These are phyloP conservation scores for Starmerella tilneyi DNA, from an alignment of 805 yeast species.

Conservation along the genomic window DNA sequence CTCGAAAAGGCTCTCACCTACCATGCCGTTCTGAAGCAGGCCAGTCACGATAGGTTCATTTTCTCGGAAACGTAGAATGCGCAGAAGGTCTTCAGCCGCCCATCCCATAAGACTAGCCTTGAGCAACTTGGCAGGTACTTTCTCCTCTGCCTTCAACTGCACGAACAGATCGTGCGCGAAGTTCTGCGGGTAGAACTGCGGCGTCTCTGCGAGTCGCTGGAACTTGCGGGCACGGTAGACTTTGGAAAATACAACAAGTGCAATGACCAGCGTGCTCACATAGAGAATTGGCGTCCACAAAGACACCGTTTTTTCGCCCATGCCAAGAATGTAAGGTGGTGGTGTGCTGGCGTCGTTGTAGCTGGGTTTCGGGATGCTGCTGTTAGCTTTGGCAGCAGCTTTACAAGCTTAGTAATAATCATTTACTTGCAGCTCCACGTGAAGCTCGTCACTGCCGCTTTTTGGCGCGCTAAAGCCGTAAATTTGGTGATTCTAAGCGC, in stretches of 20 bases:
- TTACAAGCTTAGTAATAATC: not conserved
- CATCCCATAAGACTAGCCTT: conserved; percentile 58
- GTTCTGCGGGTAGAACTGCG: conserved; percentile 62
- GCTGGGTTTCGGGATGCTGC: not conserved
- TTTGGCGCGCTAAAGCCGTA: too few relatives aligned
- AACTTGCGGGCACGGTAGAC: conserved; percentile 52
- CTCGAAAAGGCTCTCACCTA: conserved; percentile 82
- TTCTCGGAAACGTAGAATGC: conserved; percentile 74
- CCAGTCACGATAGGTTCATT: conserved; percentile 55
- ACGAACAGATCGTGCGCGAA: conserved; percentile 53
- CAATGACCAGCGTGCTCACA: conserved; percentile 54
- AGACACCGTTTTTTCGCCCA: conserved; percentile 21
- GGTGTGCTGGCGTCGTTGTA: too few relatives aligned
- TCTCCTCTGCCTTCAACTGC: conserved; percentile 44
- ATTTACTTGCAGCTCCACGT: not conserved
- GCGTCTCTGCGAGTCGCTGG: conserved; percentile 44
- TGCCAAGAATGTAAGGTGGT: too few relatives aligned
- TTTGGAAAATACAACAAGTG: conserved; percentile 59
- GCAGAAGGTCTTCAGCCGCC: conserved; percentile 81
- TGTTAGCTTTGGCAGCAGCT: not conserved
- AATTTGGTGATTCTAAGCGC: too few relatives aligned
- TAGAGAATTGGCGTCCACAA: conserved; percentile 41
- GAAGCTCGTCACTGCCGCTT: too few relatives aligned
- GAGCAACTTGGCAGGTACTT: conserved; percentile 67
- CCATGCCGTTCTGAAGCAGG: conserved; percentile 75